phyloP scores from a whole-genome alignment of 495 filamentous ascomycete genomes.

The Tuber indicum region DNA sequence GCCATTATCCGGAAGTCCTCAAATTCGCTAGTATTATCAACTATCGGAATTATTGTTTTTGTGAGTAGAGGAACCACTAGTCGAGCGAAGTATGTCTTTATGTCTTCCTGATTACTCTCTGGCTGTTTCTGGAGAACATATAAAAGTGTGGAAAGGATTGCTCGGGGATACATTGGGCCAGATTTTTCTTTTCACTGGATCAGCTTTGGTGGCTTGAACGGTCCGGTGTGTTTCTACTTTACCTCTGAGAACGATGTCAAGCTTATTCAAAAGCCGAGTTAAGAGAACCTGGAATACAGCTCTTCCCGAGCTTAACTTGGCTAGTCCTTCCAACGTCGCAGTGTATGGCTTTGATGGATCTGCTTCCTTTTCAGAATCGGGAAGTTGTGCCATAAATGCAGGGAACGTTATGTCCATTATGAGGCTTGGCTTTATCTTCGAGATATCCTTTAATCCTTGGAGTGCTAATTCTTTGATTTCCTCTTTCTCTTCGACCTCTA shows the following conservation, averaged over 20 bases:
- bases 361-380: slow-evolving; percentile 51
- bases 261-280: slow-evolving; percentile 59
- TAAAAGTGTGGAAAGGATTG: slow-evolving; percentile 59
- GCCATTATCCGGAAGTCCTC: slow-evolving; percentile 47
- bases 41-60: slow-evolving; percentile 46
- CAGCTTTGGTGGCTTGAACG: slow-evolving; percentile 32
- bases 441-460: slow-evolving; percentile 56
- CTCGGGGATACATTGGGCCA: slow-evolving; percentile 50
- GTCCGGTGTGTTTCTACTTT: slow-evolving; percentile 39
- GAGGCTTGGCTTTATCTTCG: slow-evolving; percentile 58
- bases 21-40: slow-evolving; percentile 38
- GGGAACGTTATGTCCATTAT: slow-evolving; percentile 68
- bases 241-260: slow-evolving; percentile 55
- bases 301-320: slow-evolving; percentile 59
- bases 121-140: slow-evolving; percentile 56
- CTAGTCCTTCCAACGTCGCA: slow-evolving; percentile 60
- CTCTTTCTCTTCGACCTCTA: slow-evolving; percentile 55
- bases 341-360: slow-evolving; percentile 47
- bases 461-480: slow-evolving; percentile 59
- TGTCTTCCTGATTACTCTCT: slow-evolving; percentile 47
- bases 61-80: slow-evolving; percentile 53
- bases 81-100: slow-evolving; percentile 56
- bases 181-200: slow-evolving; percentile 25
- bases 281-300: slow-evolving; percentile 65
- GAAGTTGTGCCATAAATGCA: slow-evolving; percentile 63